Percentiles rank a stretch among this genome's conserved stretches.
Conservation (phyloP, 306 rosid species). For the Cicer judaicum region DNA sequence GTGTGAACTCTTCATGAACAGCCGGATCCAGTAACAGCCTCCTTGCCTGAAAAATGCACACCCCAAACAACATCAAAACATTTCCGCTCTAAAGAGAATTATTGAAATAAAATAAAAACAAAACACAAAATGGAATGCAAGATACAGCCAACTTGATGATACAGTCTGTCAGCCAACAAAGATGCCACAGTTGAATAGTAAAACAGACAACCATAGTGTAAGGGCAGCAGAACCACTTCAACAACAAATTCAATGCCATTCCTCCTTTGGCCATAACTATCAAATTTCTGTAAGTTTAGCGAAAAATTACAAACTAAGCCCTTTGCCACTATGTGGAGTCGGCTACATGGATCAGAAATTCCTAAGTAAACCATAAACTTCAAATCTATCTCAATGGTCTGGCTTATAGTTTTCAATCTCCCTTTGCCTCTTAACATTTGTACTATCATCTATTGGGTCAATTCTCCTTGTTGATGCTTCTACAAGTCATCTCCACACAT, state of each 20-base stretch:
- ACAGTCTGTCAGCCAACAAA: neutral
- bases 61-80: conserved; percentile 26
- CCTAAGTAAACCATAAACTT: neutral
- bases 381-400: neutral
- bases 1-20: conserved; percentile 92
- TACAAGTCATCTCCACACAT: neutral
- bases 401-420: neutral
- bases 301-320: conserved; percentile 6
- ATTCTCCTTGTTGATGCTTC: neutral
- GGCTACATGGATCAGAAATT: neutral
- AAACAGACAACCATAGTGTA: neutral
- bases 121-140: conserved; percentile 9
- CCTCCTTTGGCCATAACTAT: conserved; percentile 7
- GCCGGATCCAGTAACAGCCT: conserved; percentile 93
- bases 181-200: neutral
- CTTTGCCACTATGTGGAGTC: neutral
- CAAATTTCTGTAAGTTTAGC: neutral
- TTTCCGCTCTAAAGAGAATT: conserved; percentile 11
- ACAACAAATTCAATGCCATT: conserved; percentile 4
- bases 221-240: neutral
- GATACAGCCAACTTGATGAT: conserved; percentile 2
- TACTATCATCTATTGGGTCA: neutral
- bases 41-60: conserved; percentile 69
- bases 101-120: neutral
- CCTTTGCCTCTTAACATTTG: neutral